Percentiles rank a stretch among this genome's conserved stretches.
phyloP scores from a whole-genome alignment of 495 filamentous ascomycete genomes.

The Penicillium angulare region DNA sequence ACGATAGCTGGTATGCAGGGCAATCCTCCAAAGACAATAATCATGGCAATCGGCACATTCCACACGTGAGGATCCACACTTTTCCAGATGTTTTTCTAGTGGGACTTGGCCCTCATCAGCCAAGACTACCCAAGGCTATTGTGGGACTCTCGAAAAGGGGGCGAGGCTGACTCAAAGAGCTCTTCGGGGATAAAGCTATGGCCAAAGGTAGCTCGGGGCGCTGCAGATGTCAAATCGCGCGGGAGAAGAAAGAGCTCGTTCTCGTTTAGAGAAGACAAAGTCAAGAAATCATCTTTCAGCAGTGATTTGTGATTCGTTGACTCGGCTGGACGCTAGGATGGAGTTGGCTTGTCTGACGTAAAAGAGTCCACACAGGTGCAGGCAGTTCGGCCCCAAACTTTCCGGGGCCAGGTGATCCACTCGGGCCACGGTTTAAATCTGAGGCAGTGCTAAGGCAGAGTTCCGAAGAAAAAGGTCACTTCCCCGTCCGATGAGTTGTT shows the following conservation, averaged over 20 bases:
- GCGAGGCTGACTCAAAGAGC: background rate
- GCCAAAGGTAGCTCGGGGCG: background rate
- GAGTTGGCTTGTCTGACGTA: background rate
- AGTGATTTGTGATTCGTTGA: background rate
- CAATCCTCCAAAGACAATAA: no score
- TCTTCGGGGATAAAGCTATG: background rate
- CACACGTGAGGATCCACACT: conserved; percentile 15
- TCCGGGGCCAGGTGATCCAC: background rate
- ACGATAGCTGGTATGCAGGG: conserved; percentile 12
- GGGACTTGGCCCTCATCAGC: background rate
- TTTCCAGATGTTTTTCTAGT: conserved; percentile 27
- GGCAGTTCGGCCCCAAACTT: background rate
- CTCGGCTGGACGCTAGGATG: background rate
- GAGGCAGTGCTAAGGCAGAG: background rate
- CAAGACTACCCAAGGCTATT: no score
- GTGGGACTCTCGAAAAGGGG: background rate
- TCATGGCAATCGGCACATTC: conserved; percentile 16
- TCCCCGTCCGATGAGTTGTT: background rate
- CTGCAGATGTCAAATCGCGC: background rate
- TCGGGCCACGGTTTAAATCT: background rate
- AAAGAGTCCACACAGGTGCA: background rate
- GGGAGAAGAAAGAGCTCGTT: background rate
- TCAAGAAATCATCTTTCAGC: no score
- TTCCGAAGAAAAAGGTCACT: background rate
- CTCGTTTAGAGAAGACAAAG: background rate